These are phyloP conservation scores for Metschnikowia colocasiae DNA, from an alignment of 805 yeast genomes.

Conservation along the genomic window DNA sequence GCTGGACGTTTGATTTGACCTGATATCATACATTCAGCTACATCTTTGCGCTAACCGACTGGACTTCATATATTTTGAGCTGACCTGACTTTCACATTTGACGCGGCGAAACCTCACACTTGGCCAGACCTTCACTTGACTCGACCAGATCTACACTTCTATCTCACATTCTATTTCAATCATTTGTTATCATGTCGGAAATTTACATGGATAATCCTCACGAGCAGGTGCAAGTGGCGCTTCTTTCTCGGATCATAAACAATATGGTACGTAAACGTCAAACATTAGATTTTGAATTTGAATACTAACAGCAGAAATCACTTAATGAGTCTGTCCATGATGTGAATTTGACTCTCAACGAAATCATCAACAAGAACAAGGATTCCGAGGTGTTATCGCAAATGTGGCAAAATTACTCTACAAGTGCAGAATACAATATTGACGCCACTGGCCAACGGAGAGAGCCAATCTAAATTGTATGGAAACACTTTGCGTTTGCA, in stretches of 20 bases:
- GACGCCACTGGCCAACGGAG: constrained; percentile 61
- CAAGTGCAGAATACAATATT: constrained; percentile 66
- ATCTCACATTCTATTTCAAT: no score
- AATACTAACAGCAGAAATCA: constrained; percentile 48
- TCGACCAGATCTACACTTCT: no score
- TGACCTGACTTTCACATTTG: no score
- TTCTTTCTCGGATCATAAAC: constrained; percentile 70
- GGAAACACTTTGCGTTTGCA: no score
- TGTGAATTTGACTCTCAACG: constrained; percentile 57
- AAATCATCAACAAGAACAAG: constrained; percentile 62
- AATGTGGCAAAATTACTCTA: constrained; percentile 74
- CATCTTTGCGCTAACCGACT: no score
- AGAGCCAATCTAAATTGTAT: constrained; percentile 35
- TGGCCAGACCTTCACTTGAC: no score
- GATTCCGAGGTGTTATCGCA: constrained; percentile 69
- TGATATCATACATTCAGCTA: not conserved
- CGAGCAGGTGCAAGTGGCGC: constrained; percentile 73
- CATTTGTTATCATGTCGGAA: not conserved
- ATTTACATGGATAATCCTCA: constrained; percentile 76
- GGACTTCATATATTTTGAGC: no score
- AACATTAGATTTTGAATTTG: not conserved
- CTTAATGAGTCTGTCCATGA: constrained; percentile 67
- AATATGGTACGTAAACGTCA: constrained; percentile 56
- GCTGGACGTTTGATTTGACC: no score
- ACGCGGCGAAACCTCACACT: no score